Evolutionary conservation across 2,329 filamentous ascomycete genomes (phyloP), one percentile per base, ranked within the genome.

Genomic region (Fusarium illudens): DNA sequence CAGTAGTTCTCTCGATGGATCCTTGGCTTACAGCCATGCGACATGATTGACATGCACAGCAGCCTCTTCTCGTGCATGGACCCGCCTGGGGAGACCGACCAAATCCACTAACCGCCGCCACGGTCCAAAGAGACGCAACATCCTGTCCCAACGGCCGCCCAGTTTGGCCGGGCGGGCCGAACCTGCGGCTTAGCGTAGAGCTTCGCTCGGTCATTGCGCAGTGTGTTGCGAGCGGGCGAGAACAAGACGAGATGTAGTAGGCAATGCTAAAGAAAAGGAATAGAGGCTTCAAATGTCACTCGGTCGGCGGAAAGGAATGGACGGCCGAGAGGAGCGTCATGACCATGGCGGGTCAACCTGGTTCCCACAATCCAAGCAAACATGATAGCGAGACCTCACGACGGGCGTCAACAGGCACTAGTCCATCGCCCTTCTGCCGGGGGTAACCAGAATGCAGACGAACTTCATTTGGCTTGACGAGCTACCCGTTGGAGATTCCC

Each of bases 91-190:
- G 20, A 34, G 42, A 33, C 57, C 57, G 36, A 63, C 58, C n/a
- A 44, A 66, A 57, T 30, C 54, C 62, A 64, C 66, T 69, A 59
- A 55, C 46, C 60, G 50, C 60, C 62, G 58, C 65, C 65, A 66
- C 50, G 20, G 54, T 39, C 49, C 36, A 56, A 53, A 56, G 58
- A 44, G 39, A 44, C 34, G 65, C 62, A 51, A 53, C 42, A 32
- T 22, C 46, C 58, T 39, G 52, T 60, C 50, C 19, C 44, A 67
- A 68, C 65, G 62, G 62, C 65, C 59, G 53, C 46, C 62, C 65
- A 68, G 58, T 66, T 54, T 69, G 44, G 50, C 62, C 62, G 50
- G 57, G 55, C 65, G 67, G 67, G 62, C 67, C 67, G 67, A 69
- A 64, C 37, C 44, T 58, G 54, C 25, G 36, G 36, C 27, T 54